Percentiles rank a stretch among this genome's conserved stretches.
Evolutionary conservation across 164 flowering plant species (phyloP).

Genomic region (Macadamia integrifolia): DNA sequence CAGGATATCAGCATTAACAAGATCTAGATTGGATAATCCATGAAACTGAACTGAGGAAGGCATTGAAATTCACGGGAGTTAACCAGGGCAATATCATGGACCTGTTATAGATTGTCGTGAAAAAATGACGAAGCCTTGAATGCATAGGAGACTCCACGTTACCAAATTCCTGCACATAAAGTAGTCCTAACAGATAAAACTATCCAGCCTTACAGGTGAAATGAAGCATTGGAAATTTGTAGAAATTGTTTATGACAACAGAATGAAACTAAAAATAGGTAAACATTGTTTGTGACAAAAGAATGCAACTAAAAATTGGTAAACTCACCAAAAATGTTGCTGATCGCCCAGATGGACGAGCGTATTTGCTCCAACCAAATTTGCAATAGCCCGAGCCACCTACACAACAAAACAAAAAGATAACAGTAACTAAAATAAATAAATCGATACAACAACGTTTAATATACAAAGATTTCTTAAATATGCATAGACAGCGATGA

Average conservation of each 20-base stretch:
- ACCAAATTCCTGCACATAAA: constrained; percentile 77
- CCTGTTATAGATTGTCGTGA: constrained; percentile 69
- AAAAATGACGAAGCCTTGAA: constrained; percentile 71
- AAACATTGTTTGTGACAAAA: neutral
- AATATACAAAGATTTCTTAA: too few relatives aligned
- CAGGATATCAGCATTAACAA: too few relatives aligned
- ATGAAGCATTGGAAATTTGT: neutral
- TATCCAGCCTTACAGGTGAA: neutral
- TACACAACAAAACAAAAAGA: constrained; percentile 14
- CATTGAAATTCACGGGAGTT: too few relatives aligned
- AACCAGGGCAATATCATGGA: constrained; percentile 10
- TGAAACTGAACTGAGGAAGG: too few relatives aligned
- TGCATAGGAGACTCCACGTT: constrained; percentile 83
- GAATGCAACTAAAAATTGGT: neutral
- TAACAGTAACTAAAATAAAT: neutral
- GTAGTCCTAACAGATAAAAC: neutral
- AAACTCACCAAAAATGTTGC: constrained; percentile 81
- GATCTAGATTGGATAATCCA: too few relatives aligned
- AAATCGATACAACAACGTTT: neutral
- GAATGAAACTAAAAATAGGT: neutral
- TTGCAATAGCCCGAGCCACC: constrained; percentile 99
- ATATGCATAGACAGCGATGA: too few relatives aligned
- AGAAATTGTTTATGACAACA: neutral
- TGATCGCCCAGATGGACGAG: constrained; percentile 64
- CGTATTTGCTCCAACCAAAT: constrained; percentile 92